A percentile compares a stretch with the other conserved stretches of the same genome.
Evolutionary conservation across 345 rosid species (phyloP).

Genomic region (Jatropha curcas): DNA sequence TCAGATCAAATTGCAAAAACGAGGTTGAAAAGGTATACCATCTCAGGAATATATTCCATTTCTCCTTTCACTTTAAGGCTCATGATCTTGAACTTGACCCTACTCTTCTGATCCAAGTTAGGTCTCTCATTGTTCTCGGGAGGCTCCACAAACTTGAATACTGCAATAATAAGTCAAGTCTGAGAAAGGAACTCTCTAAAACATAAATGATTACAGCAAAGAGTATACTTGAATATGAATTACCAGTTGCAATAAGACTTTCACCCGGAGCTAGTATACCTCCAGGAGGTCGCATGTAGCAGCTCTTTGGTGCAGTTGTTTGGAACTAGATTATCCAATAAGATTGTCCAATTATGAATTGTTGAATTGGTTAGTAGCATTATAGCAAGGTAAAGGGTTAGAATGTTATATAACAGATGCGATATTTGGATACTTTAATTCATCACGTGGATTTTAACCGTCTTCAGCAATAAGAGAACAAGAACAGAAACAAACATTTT

Average conservation of each 20-base stretch:
- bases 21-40: slow-evolving; percentile 18
- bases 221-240: neutral
- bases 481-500: neutral
- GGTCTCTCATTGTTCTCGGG: slow-evolving; percentile 36
- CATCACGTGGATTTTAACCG: neutral
- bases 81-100: slow-evolving; percentile 42
- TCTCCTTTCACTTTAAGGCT: slow-evolving; percentile 36
- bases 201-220: neutral
- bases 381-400: neutral
- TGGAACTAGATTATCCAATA: slow-evolving; percentile 22
- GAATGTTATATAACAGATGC: too few relatives aligned
- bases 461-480: neutral
- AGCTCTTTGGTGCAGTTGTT: slow-evolving; percentile 41
- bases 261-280: slow-evolving; percentile 40
- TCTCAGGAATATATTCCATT: slow-evolving; percentile 36
- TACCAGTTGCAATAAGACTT: slow-evolving; percentile 39
- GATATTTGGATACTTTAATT: neutral
- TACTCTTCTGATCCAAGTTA: slow-evolving; percentile 34
- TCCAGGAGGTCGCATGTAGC: slow-evolving; percentile 43
- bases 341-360: neutral
- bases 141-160: slow-evolving; percentile 42
- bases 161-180: slow-evolving; percentile 16
- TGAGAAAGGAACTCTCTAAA: neutral
- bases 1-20: too few relatives aligned
- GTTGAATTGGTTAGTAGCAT: neutral